phyloP scores from a whole-genome alignment of 1,139 yeast species.

The Nakaseomyces nivariensis region DNA sequence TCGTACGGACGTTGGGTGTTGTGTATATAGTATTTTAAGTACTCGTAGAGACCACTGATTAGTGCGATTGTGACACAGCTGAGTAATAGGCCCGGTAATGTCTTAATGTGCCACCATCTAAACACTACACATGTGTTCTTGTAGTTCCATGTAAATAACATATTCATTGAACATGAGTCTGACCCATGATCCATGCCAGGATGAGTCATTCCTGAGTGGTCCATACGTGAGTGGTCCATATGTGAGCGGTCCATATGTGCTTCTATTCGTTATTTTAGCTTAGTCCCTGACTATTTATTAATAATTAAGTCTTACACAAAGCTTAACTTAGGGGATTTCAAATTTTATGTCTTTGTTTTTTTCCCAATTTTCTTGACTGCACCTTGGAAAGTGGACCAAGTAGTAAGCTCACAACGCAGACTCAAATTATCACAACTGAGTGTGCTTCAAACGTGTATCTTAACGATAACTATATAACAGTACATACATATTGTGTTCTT shows the following conservation, averaged over 20 bases:
- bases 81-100: slow-evolving; percentile 41
- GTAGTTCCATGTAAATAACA: slow-evolving; percentile 80
- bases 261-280: background rate
- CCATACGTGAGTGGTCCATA: slow-evolving; percentile 18
- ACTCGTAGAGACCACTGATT: slow-evolving; percentile 55
- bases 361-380: too few species aligned
- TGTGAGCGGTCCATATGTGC: background rate
- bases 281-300: background rate
- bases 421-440: too few species aligned
- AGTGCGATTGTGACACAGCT: slow-evolving; percentile 42
- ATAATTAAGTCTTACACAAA: too few species aligned
- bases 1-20: slow-evolving; percentile 9
- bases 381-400: too few species aligned
- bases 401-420: too few species aligned
- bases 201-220: slow-evolving; percentile 23
- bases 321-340: too few species aligned
- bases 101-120: slow-evolving; percentile 68
- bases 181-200: slow-evolving; percentile 8
- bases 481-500: too few species aligned
- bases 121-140: slow-evolving; percentile 62
- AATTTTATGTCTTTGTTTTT: too few species aligned
- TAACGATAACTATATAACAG: too few species aligned
- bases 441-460: too few species aligned
- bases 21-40: slow-evolving; percentile 34
- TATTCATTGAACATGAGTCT: slow-evolving; percentile 54